phyloP scores from a whole-genome alignment of 2,329 filamentous ascomycete genomes.

The Colletotrichum magnum region DNA sequence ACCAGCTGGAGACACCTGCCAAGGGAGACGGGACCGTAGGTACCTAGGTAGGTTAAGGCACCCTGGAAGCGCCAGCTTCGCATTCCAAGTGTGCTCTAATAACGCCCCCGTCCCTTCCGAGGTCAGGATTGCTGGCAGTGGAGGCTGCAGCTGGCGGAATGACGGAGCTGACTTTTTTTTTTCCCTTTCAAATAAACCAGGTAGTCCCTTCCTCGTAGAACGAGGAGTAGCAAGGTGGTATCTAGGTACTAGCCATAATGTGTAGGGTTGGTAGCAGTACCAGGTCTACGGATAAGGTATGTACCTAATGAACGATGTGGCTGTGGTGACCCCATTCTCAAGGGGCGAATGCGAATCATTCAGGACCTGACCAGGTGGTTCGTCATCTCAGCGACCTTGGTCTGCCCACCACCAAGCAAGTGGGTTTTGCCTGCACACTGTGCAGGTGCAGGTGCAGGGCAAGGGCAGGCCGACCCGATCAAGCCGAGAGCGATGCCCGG shows the following conservation, averaged over 20 bases:
- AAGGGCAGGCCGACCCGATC: constrained; percentile 8
- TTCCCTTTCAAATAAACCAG: too few species aligned
- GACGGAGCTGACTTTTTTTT: constrained; percentile 9
- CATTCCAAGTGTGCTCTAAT: background rate
- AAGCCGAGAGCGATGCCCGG: constrained; percentile 12
- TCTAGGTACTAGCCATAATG: too few species aligned
- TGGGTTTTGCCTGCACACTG: background rate
- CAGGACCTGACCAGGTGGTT: constrained; percentile 1
- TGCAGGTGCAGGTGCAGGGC: background rate
- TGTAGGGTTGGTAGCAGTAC: too few species aligned
- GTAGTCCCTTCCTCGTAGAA: too few species aligned
- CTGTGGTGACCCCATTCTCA: constrained; percentile 20
- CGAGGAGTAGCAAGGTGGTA: too few species aligned
- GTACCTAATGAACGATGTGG: constrained; percentile 12
- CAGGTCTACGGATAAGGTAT: too few species aligned
- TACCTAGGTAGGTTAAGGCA: too few species aligned
- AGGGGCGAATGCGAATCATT: constrained; percentile 36
- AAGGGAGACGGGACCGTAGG: too few species aligned
- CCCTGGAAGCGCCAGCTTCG: background rate
- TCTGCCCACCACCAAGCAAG: constrained; percentile 22
- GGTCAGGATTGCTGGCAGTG: background rate
- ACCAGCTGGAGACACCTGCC: too few species aligned
- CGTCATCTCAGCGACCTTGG: constrained; percentile 31
- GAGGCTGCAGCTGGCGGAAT: constrained; percentile 8
- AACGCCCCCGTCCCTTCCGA: too few species aligned